Base-by-base conservation (phyloP, 106 monocot genomes). In the Chionographis japonica region DNA sequence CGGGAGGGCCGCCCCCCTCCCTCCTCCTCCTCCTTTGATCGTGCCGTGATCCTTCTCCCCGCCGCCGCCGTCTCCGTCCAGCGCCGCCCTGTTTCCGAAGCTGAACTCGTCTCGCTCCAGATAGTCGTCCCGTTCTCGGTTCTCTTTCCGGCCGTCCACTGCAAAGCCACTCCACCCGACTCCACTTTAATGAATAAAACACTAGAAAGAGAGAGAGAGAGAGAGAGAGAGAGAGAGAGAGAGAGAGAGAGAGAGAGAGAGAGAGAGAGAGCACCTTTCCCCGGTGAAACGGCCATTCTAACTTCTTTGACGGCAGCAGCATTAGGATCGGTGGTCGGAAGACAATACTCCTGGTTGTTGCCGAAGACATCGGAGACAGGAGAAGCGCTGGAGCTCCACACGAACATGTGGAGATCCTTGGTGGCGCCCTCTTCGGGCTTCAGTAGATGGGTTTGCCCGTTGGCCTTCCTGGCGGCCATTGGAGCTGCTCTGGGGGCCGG, bases 361-460 rank as follows among this genome's bases (percentile, higher is more conserved):
- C 73, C 83, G 52, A 78, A 79, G 40, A 85, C 82, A 37, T 89
- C 89, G 41, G 82, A 90, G 13, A 83, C 85, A 0, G 89, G 89
- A 10, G 88, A 88, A 2, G 88, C 81, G 60, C 75, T 84, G 17
- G 88, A 84, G 68, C 84, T 88, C 88, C 88, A 88, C 4, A 88
- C 88, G 50, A 76, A 84, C 88, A 88, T 88, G 51, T 78, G 88
- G 6, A 88, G 75, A 15, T 88, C 83, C 60, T 80, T 83, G 2
- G 65, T 67, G 2, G 49, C 72, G 0, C 75, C 75, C 0, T 71
- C 75, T 36, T 65, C 74, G 4, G 37, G 38, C 58, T 58, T 70
- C 57, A 70, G 54, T 52, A 51, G n/a, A 38, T 72, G 69, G 11
- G 80, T 50, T 42, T 79, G 84, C 16, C 80, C 81, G 18, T 81